Evolutionary conservation across 306 rosid species (phyloP).

Genomic region (Citrullus amarus): DNA sequence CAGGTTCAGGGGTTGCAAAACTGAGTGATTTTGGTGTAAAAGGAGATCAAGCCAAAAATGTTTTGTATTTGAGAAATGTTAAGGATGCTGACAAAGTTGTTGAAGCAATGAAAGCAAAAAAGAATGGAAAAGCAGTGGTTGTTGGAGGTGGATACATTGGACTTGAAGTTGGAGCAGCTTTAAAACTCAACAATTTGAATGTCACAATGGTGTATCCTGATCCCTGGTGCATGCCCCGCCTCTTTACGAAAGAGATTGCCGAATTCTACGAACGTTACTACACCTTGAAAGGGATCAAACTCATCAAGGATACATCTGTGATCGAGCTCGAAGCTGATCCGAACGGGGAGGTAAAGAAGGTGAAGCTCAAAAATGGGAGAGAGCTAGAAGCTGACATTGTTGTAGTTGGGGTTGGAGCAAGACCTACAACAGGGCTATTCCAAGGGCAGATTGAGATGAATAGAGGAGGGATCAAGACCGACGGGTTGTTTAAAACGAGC

Average conservation of each 20-base stretch:
- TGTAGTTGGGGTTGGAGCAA: constrained; percentile 32
- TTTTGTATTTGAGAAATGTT: constrained; percentile 33
- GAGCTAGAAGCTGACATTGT: constrained; percentile 30
- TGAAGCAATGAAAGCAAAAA: constrained; percentile 19
- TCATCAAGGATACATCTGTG: constrained; percentile 19
- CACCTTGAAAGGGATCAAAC: constrained; percentile 18
- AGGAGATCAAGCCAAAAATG: constrained; percentile 26
- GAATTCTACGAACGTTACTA: constrained; percentile 27
- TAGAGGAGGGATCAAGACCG: constrained; percentile 27
- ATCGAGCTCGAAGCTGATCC: neutral
- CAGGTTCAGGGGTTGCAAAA: constrained; percentile 19
- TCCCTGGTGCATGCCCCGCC: constrained; percentile 18
- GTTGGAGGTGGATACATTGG: constrained; percentile 41
- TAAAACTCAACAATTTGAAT: constrained; percentile 23
- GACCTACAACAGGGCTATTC: constrained; percentile 21
- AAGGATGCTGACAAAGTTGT: constrained; percentile 28
- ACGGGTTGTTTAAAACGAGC: constrained; percentile 22
- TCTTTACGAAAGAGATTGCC: constrained; percentile 27
- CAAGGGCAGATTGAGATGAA: constrained; percentile 19
- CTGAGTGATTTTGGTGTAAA: constrained; percentile 19
- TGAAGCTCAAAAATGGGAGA: constrained; percentile 25
- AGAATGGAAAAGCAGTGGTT: constrained; percentile 23
- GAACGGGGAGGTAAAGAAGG: constrained; percentile 20
- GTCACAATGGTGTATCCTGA: constrained; percentile 31
- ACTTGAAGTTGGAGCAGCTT: constrained; percentile 35